Evolutionary conservation across 2,329 filamentous ascomycete species (phyloP), one percentile per base, ranked within the genome.

Genomic region (Didymella pomorum): DNA sequence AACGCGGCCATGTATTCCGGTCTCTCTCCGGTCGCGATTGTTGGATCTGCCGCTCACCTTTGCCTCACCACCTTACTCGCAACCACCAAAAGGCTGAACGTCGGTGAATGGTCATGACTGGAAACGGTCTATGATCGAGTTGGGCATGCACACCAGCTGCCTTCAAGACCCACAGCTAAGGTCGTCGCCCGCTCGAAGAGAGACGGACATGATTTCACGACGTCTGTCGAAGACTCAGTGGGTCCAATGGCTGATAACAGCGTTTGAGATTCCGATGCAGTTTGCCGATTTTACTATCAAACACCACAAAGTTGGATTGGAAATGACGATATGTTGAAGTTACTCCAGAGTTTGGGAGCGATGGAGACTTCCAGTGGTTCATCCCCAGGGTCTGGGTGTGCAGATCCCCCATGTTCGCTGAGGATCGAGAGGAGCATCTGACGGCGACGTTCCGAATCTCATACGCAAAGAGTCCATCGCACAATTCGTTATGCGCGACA

Each of bases 361-460:
- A 21, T 35, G 21, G 35, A 39, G 23, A 45, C 31, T 14, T 39
- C 25, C 46, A 39, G 21, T 28, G 39, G 31, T 10, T 14, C 29
- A 26, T 44, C 35, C 10, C 35, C 44, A 39, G 21, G 28, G 43
- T 39, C 43, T 29, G 23, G 20, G 18, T 41, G 31, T 33, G 56
- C 45, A 54, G 45, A 58, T 50, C 45, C 41, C 41, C 28, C 25
- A 42, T 35, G 25, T 41, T 46, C 25, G 31, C 39, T 25, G 33
- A 16, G 18, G 14, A 47, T 10, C 9, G 21, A 25, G 39, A 29
- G 31, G 23, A 33, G 21, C 35, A 52, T 35, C 31, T 39, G n/a
- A 18, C 25, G 10, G 44, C 41, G 18, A n/a, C n/a, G 12, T 47
- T 37, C 9, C 21, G 16, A n/a, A 16, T 48, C 21, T 52, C 28